Conservation (phyloP, 805 yeast species). For the Schwanniomyces sp. region DNA sequence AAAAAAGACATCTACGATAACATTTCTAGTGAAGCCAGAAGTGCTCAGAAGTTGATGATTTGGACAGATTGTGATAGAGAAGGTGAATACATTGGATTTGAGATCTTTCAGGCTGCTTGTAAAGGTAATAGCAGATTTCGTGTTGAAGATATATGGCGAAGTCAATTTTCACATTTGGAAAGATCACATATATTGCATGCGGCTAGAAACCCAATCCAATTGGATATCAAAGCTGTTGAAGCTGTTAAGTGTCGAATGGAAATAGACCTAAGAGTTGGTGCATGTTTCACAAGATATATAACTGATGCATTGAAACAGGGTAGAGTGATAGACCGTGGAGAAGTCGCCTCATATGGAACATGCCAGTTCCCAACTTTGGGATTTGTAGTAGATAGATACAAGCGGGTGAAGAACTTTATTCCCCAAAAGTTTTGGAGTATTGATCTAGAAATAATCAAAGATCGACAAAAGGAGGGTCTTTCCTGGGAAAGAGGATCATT, state of each 20-base stretch:
- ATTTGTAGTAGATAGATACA: conserved; percentile 89
- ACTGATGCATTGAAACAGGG: conserved; percentile 50
- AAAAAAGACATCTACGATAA: conserved; percentile 59
- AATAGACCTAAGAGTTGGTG: conserved; percentile 85
- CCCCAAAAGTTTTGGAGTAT: conserved; percentile 84
- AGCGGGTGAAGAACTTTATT: conserved; percentile 66
- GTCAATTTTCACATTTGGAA: conserved; percentile 86
- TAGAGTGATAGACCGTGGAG: conserved; percentile 25
- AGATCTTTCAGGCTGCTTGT: conserved; percentile 69
- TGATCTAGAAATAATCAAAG: conserved; percentile 49
- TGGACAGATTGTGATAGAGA: conserved; percentile 99
- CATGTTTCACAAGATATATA: conserved; percentile 80
- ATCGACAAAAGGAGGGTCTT: conserved; percentile 42
- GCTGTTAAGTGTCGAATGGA: conserved; percentile 89
- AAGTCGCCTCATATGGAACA: conserved; percentile 73
- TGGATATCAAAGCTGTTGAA: conserved; percentile 69
- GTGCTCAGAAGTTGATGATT: conserved; percentile 68
- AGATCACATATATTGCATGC: conserved; percentile 71
- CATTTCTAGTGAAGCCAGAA: conserved; percentile 62
- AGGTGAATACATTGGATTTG: conserved; percentile 91
- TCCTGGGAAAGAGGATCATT: conserved; percentile 73
- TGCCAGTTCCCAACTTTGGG: conserved; percentile 98
- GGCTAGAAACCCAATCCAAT: conserved; percentile 60
- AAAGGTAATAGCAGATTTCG: conserved; percentile 47
- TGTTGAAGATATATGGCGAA: conserved; percentile 57